Evolutionary conservation across 2,329 filamentous ascomycete genomes (phyloP), one percentile per base, ranked within the genome.

Genomic region (Ceratocystis cacaofunesta): DNA sequence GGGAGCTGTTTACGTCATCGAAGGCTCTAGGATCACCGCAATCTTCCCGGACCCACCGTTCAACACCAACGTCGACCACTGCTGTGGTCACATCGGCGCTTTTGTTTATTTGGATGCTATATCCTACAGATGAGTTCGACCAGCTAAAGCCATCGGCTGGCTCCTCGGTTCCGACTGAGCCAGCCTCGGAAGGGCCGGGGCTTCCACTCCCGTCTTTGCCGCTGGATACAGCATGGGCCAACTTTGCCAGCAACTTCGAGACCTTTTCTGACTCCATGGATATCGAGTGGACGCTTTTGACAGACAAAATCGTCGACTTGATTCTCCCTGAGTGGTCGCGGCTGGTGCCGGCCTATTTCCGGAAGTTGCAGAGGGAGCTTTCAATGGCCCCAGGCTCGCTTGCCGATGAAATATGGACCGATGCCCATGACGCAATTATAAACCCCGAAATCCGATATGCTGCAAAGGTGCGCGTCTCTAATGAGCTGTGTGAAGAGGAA

Each of bases 351-450:
- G 85, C 79, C 2, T 90, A 89, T 65, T 78, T 95, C 65, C 81
- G 83, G 68, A 96, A 96, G 74, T 81, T 97, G 43, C 91, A 96
- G 73, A 83, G 84, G 25, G 92, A 97, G 75, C 79, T 96, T 17
- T 94, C 90, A 43, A 87, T 94, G 84, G 84, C 87, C 0, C 89
- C 90, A 0, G 92, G 91, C 1, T 95, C 91, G 0, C 78, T 99
- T 52, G 90, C 92, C 12, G 88, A 95, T 72, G 89, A 96, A 70
- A 94, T 99, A 67, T 97, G 94, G 94, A 79, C 81, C 69, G 92
- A 97, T 71, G 90, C 94, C 0, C 88, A 91, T 22, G 89, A 97
- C 72, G 85, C 91, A 0, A 79, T 84, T 61, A 79, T 89, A 68
- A 90, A 97, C 70, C 92, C 92, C 0, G 94, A 99, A 73, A 95